Evolutionary conservation across 805 yeast genomes (phyloP).

Genomic region (Saturnispora kantuleensis): DNA sequence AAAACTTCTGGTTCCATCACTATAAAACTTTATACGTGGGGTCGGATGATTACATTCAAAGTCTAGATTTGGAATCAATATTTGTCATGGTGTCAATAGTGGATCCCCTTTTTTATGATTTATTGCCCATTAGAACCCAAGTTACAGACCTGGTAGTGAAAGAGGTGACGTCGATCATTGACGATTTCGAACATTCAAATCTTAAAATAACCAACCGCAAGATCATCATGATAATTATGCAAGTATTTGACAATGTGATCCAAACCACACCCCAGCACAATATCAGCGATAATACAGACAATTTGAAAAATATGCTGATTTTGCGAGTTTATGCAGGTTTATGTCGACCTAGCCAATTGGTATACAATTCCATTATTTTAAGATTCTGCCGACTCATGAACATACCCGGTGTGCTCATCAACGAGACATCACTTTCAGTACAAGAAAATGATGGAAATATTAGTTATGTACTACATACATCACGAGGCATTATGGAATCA

Average conservation of each 20-base stretch:
- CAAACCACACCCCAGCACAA: too few species aligned
- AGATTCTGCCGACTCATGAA: neutral
- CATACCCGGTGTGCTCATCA: neutral
- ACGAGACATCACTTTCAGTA: neutral
- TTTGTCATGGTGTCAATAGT: conserved; percentile 2
- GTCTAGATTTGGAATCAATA: conserved; percentile 1
- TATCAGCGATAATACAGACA: too few species aligned
- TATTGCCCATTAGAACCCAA: neutral
- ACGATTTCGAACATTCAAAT: too few species aligned
- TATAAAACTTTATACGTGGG: neutral
- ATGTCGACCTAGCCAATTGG: neutral
- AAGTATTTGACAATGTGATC: neutral
- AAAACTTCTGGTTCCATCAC: neutral
- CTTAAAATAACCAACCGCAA: neutral
- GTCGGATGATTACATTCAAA: neutral
- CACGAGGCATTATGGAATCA: neutral
- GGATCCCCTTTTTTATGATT: conserved; percentile 3
- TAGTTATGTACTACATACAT: conserved; percentile 2
- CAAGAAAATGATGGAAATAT: neutral
- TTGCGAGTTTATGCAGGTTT: conserved; percentile 3
- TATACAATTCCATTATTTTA: conserved; percentile 2
- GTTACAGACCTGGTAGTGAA: neutral
- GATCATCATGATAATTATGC: neutral
- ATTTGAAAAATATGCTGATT: neutral
- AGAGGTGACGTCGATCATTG: too few species aligned